Conservation (phyloP, 176 grass and related monocot genomes). For the Avena atlantica region DNA sequence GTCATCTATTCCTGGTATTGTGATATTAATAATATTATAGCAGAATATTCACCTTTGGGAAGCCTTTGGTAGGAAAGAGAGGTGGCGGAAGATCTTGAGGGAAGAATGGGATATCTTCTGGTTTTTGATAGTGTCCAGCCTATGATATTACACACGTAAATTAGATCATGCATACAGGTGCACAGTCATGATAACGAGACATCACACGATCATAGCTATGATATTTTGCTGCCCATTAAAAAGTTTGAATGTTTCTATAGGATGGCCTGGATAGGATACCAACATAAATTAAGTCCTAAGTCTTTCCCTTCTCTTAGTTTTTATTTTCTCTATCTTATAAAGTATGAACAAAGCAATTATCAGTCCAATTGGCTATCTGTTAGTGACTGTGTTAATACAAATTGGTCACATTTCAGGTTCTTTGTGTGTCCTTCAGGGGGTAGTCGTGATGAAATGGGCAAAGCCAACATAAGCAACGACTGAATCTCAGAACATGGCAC, state of each 20-base stretch:
- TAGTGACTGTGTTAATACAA: neutral
- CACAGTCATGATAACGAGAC: neutral
- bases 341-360: neutral
- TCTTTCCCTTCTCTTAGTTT: neutral
- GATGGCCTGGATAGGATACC: neutral
- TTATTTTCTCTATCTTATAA: neutral
- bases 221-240: neutral
- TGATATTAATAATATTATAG: neutral
- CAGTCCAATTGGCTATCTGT: neutral
- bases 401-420: neutral
- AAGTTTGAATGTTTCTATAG: neutral
- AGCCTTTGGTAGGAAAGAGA: constrained; percentile 40
- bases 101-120: constrained; percentile 91
- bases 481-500: neutral
- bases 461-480: neutral
- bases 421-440: neutral
- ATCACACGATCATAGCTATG: neutral
- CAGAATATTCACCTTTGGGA: constrained; percentile 47
- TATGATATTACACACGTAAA: constrained; percentile 29
- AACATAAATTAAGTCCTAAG: neutral
- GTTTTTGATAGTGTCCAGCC: constrained; percentile 79
- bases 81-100: constrained; percentile 60
- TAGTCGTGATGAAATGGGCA: neutral
- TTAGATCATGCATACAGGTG: neutral
- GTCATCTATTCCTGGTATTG: neutral